Evolutionary conservation across 306 rosid species (phyloP).

Genomic region (Acacia confusa): DNA sequence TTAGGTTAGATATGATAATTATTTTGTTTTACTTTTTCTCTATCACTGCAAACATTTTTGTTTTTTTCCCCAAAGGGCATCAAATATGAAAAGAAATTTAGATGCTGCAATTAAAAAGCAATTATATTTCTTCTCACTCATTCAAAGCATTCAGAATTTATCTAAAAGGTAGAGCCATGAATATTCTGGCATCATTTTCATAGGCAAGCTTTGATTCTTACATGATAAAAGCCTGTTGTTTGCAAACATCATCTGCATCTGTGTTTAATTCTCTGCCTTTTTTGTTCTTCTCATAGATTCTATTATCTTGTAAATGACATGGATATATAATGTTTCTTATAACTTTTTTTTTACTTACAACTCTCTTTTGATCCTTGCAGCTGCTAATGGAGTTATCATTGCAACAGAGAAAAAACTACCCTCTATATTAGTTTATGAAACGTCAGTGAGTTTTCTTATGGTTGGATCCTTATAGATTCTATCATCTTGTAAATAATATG

Average conservation of each 20-base stretch:
- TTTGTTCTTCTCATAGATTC: conserved; percentile 1
- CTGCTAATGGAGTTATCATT: conserved; percentile 94
- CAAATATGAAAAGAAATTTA: neutral
- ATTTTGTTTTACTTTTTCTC: neutral
- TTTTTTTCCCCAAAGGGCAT: neutral
- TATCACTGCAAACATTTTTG: neutral
- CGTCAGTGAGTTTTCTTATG: conserved; percentile 59
- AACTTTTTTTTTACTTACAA: neutral
- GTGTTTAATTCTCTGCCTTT: neutral
- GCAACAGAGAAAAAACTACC: conserved; percentile 97
- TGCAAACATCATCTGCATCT: neutral
- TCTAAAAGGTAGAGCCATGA: neutral
- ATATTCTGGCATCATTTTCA: neutral
- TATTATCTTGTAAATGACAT: conserved; percentile 8
- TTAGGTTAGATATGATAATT: neutral
- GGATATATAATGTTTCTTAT: conserved; percentile 11
- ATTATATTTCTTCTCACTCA: neutral
- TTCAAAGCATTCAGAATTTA: neutral
- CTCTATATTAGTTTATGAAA: conserved; percentile 89
- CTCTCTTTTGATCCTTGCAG: conserved; percentile 47
- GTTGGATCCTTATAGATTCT: neutral
- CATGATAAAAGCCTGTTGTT: neutral
- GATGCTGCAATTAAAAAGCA: neutral
- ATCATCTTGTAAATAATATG: conserved; percentile 5
- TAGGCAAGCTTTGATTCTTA: neutral